Base-by-base conservation (phyloP, 1,284 basidiomycete genomes). In the Tylopilus sp. region DNA sequence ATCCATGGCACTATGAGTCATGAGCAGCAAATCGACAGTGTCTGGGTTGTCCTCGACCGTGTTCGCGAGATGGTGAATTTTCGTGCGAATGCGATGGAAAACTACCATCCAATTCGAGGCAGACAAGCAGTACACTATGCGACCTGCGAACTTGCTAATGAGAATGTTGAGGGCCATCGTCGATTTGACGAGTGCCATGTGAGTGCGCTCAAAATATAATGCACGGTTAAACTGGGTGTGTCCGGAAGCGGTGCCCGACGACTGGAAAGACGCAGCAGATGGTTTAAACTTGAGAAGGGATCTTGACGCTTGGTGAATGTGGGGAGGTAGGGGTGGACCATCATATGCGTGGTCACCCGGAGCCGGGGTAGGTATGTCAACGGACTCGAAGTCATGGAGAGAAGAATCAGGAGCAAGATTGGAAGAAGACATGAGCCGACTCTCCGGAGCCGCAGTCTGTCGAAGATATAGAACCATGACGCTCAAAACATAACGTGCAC, bases 101-200 rank as follows among this genome's bases (percentile, higher is more conserved):
- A 97, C 86, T 8, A 91, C 78, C 29, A 73, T 70, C 93, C 94
- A 97, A 63, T 97, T 97, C 18, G 89, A 89, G 0, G 90, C 85
- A 7, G 93, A 95, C 13, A 97, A 77, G 63, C 89, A 86, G 65
- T 90, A 95, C 37, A 97, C 79, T 58, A 96, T 84, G 40, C 86
- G 82, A 12, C 89, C 87, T 6, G 84, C 77, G 57, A 78, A 85
- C 61, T 84, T 81, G 49, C 78, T 75, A 52, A 89, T 83, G 29
- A 86, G 71, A 13, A 73, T 71, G 55, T 80, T 82, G 46, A 89
- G 71, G 9, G 81, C 75, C 41, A 75, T 65, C 3, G 77, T 66
- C 2, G 82, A 82, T 53, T 75, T 78, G 33, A 81, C 72, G 13
- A 83, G 71, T 7, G 81, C 78, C 64, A 79, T 75, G 19, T 83